Percentiles rank a stretch among this genome's conserved stretches.
Evolutionary conservation across 108 stramenopile species (phyloP).

Genomic region (Tribonema minus): DNA sequence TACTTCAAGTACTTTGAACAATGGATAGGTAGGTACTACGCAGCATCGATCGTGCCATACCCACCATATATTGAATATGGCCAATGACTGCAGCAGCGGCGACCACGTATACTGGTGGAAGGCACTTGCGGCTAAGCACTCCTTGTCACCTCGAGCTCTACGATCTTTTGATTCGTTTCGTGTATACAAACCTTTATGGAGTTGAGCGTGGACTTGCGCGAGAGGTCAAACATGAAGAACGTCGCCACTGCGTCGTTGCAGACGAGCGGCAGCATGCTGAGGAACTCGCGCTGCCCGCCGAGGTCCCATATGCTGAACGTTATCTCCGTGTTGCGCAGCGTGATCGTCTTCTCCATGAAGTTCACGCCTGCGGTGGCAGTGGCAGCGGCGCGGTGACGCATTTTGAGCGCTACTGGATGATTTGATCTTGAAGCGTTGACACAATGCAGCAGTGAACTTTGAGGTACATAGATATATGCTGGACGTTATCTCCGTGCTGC

Average conservation of each 20-base stretch:
- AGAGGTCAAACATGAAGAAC: slow-evolving; percentile 64
- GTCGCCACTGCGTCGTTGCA: slow-evolving; percentile 62
- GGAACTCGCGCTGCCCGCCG: slow-evolving; percentile 61
- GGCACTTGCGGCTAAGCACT: too few species aligned
- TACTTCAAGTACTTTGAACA: too few species aligned
- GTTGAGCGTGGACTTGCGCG: slow-evolving; percentile 39
- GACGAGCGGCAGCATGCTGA: slow-evolving; percentile 61
- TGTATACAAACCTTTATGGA: slow-evolving; percentile 28
- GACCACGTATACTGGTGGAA: too few species aligned
- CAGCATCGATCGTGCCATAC: too few species aligned
- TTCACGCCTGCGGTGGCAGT: slow-evolving; percentile 49
- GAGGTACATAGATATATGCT: slow-evolving; percentile 63
- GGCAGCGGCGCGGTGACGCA: neutral
- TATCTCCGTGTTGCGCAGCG: slow-evolving; percentile 59
- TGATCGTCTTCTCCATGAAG: slow-evolving; percentile 65
- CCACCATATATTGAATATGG: too few species aligned
- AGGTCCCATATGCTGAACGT: slow-evolving; percentile 66
- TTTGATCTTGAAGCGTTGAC: too few species aligned
- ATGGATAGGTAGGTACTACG: too few species aligned
- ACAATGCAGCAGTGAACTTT: too few species aligned
- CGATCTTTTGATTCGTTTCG: too few species aligned
- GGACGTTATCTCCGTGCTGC: slow-evolving; percentile 62
- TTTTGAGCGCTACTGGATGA: too few species aligned
- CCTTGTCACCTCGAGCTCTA: too few species aligned
- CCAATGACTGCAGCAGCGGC: too few species aligned